Conservation (phyloP, 306 rosid genomes). For the Dalbergia cochinchinensis region DNA sequence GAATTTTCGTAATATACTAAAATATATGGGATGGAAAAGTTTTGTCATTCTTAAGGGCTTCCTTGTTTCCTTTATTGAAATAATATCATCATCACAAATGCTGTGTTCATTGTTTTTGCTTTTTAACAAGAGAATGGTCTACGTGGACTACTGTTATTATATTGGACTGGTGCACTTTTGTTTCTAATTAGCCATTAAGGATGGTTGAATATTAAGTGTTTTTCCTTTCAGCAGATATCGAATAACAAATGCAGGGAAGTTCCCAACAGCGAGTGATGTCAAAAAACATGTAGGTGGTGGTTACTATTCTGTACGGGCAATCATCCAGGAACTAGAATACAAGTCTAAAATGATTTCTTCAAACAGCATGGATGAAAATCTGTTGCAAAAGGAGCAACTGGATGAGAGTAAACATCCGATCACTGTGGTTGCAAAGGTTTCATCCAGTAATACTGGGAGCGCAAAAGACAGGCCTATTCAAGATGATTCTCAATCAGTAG, state of each 20-base stretch:
- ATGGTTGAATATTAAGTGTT: background rate
- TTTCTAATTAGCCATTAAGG: slow-evolving; percentile 1
- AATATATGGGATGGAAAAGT: background rate
- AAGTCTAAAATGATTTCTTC: slow-evolving; percentile 46
- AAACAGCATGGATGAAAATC: slow-evolving; percentile 25
- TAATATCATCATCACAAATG: slow-evolving; percentile 17
- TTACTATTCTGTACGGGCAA: slow-evolving; percentile 60
- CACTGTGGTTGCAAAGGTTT: slow-evolving; percentile 34
- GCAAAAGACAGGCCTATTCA: slow-evolving; percentile 38
- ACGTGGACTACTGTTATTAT: slow-evolving; percentile 18
- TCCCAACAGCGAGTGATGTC: slow-evolving; percentile 47
- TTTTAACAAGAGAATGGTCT: slow-evolving; percentile 26
- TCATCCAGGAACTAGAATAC: slow-evolving; percentile 65
- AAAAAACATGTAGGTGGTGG: slow-evolving; percentile 66
- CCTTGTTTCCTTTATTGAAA: slow-evolving; percentile 27
- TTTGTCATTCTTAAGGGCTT: background rate
- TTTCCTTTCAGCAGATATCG: slow-evolving; percentile 58
- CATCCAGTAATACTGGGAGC: slow-evolving; percentile 34
- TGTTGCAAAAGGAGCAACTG: slow-evolving; percentile 29
- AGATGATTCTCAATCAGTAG: slow-evolving; percentile 34
- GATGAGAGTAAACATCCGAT: slow-evolving; percentile 28
- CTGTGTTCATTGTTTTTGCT: slow-evolving; percentile 20
- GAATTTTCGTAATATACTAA: background rate
- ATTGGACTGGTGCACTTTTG: slow-evolving; percentile 2
- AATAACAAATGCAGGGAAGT: slow-evolving; percentile 66